phyloP scores from a whole-genome alignment of 2,329 filamentous ascomycete species.

The Trichoderma atroviride region DNA sequence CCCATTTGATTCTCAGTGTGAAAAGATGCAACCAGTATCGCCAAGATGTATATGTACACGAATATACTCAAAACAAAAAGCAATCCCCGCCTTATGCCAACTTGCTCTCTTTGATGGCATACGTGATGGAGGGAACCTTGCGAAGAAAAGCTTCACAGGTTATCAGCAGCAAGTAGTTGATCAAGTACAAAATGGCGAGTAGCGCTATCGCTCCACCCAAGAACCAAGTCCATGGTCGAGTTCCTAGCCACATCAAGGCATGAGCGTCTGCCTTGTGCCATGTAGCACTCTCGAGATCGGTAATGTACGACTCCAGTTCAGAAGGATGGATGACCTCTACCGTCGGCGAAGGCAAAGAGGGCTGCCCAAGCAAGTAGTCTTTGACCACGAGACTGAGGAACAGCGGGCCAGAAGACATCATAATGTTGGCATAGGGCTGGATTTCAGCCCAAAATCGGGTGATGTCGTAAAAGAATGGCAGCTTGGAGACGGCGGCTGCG shows the following conservation, averaged over 20 bases:
- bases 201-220: not conserved
- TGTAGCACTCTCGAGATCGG: conserved; percentile 18
- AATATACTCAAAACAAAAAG: not conserved
- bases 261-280: conserved; percentile 21
- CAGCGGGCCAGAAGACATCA: conserved; percentile 20
- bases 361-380: conserved; percentile 8
- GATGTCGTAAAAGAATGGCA: conserved; percentile 15
- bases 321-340: conserved; percentile 3
- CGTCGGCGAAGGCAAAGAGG: conserved; percentile 11
- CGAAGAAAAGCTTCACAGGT: not conserved
- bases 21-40: conserved; percentile 8
- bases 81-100: not conserved
- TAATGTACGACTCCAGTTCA: not conserved
- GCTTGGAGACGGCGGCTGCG: conserved; percentile 8
- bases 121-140: conserved; percentile 12
- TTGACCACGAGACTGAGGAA: conserved; percentile 20
- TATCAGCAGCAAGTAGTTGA: conserved; percentile 13
- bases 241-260: conserved; percentile 16
- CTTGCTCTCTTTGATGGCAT: conserved; percentile 16
- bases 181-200: not conserved
- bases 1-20: not conserved
- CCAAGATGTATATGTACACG: not conserved
- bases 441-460: conserved; percentile 17
- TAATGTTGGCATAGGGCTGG: conserved; percentile 22
- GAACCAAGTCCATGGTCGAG: conserved; percentile 20